Base-by-base conservation (phyloP, 2,329 filamentous ascomycete species). In the Chrysoporthe deuterocubensis region DNA sequence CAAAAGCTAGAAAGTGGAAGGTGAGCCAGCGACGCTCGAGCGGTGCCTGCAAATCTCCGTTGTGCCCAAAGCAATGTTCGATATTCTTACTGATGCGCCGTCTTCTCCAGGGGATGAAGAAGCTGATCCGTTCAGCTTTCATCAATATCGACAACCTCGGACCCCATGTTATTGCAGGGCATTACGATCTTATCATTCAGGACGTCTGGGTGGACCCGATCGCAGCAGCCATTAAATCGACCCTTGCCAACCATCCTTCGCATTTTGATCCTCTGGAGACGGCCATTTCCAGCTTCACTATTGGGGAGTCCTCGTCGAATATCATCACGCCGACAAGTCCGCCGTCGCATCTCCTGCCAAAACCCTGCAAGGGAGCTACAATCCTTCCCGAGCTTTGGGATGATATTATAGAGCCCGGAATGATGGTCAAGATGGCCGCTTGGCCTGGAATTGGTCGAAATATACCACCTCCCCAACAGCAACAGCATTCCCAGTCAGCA, bases 341-440 rank as follows among this genome's bases (percentile, higher is more conserved):
- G 3, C 11, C 26, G 1, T 46, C 43, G 1, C 64, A 54, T 26
- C 32, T 61, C 42, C 32, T 57, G 14, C 37, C 65, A 6, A 64
- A 63, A 32, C n/a, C 40, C 34, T 58, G 67, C 54, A 54, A 60
- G 16, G 64, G 64, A 32, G 46, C 64, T n/a, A 62, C 67, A 5
- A 64, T 71, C 44, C 50, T 71, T 14, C 70, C 68, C 8, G 68
- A 71, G 66, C 66, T 70, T 5, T 71, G 70, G 70, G 70, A 71
- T 5, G 58, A 64, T 21, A 21, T 71, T 32, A 46, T 70, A 37
- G 68, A 71, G 65, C 70, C 70, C 16, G 70, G 70, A 6, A 71
- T 71, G 70, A 42, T 69, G 6, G 58, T 71, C 44, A 52, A 60
- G 50, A 70, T 71, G 70, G 60, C 59, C 6, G 62, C 66, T 52